Evolutionary conservation across 2,329 filamentous ascomycete genomes (phyloP).

Genomic region (Paradendryphiella salina): DNA sequence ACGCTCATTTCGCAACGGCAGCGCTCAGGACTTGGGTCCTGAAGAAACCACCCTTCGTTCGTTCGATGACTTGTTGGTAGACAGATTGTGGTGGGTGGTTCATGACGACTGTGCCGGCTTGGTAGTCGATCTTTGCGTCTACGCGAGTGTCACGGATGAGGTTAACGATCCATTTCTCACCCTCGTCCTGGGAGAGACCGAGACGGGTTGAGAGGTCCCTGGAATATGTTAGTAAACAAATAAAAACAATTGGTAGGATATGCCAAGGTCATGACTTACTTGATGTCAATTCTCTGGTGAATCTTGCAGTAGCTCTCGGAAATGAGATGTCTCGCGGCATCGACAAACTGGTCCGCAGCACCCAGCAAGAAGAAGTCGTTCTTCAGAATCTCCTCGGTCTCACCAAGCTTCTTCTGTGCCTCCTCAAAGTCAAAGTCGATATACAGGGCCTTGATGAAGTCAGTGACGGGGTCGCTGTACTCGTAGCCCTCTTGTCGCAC

Average conservation of each 20-base stretch:
- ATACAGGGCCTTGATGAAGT: conserved; percentile 95
- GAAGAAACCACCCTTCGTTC: conserved; percentile 99
- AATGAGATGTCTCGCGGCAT: conserved; percentile 92
- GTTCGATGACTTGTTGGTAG: conserved; percentile 98
- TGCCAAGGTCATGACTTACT: conserved; percentile 55
- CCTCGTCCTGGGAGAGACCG: conserved; percentile 88
- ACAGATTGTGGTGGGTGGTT: conserved; percentile 98
- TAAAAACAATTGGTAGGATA: not conserved
- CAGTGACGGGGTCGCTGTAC: conserved; percentile 92
- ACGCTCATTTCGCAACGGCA: conserved; percentile 53
- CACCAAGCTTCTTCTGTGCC: conserved; percentile 82
- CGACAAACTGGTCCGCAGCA: conserved; percentile 85
- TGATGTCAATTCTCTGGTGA: conserved; percentile 96
- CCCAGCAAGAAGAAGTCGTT: conserved; percentile 94
- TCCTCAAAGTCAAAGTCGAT: conserved; percentile 97
- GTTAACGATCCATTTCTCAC: conserved; percentile 99
- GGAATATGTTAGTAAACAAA: conserved; percentile 15
- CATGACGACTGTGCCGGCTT: conserved; percentile 98
- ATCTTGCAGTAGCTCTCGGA: conserved; percentile 99
- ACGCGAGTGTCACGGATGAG: conserved; percentile 96
- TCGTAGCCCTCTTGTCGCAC: conserved; percentile 97
- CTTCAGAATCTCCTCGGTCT: conserved; percentile 88
- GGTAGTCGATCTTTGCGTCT: conserved; percentile 99
- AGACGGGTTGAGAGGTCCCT: conserved; percentile 88
- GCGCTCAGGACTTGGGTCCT: conserved; percentile 87